Base-by-base conservation (phyloP, 2,329 filamentous ascomycete species). In the Cytospora piceicola region DNA sequence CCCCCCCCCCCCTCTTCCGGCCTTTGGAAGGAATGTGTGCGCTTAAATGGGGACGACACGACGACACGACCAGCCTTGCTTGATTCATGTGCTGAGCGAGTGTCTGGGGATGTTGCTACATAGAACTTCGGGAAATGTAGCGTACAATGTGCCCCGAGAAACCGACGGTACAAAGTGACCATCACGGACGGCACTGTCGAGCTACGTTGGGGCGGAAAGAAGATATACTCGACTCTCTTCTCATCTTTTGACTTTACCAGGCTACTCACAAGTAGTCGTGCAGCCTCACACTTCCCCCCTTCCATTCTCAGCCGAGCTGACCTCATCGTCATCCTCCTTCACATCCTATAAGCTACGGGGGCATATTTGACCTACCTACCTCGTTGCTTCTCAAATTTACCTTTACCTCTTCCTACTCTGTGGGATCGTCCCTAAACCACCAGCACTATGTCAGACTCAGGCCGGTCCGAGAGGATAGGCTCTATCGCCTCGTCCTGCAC, bases 401-500 rank as follows among this genome's bases (percentile, higher is more conserved):
- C 22, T 36, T n/a, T 11, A 22, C 11, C 32, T 4, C 27, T 34
- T n/a, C 36, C 27, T 20, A 29, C 12, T 20, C 34, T n/a, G 52
- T 52, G 30, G 20, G 9, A 3, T n/a, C 11, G 29, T 34, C 30
- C 34, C 15, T 12, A 15, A 27, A 27, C 54, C 34, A 11, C 6
- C 29, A 15, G 24, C 58, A 69, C 52, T 59, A 75, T 75, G 73
- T 65, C 68, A 61, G 70, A 72, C 49, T 59, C 60, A 29, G 64
- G 64, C 27, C 64, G 66, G 49, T 67, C 70, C 51, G 73, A 74
- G 22, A 68, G 73, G 58, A 68, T 71, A 58, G 69, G 69, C 32
- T 76, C 75, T n/a, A 74, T 75, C 32, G 72, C 72, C 46, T 76
- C 75, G 55, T 77, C 78, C 11, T 72, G 77, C n/a, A 76, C 73